Conservation (phyloP, 345 rosid genomes). For the Salix caprea region DNA sequence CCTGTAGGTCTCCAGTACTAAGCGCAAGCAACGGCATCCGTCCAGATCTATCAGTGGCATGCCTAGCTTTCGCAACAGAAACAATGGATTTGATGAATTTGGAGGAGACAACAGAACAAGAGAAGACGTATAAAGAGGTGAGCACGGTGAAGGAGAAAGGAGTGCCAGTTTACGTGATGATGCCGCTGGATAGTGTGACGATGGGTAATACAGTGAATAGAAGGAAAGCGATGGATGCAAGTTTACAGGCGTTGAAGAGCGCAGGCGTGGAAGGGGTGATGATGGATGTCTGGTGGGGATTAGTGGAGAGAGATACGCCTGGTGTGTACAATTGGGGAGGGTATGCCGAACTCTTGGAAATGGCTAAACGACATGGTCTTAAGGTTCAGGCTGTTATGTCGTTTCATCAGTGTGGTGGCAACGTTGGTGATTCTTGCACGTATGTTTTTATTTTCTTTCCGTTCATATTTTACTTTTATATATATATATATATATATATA, state of each 20-base stretch:
- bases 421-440: constrained; percentile 96
- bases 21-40: constrained; percentile 27
- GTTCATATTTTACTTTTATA: too few relatives aligned
- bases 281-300: constrained; percentile 99
- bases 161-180: constrained; percentile 96
- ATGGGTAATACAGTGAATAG: constrained; percentile 68
- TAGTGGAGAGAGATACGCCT: constrained; percentile 84
- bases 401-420: constrained; percentile 98
- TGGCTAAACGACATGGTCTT: constrained; percentile 85
- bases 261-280: constrained; percentile 95
- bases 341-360: constrained; percentile 70
- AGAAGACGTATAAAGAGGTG: constrained; percentile 29
- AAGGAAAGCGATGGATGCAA: constrained; percentile 91
- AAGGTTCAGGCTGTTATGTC: constrained; percentile 99
- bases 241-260: constrained; percentile 87
- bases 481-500: too few relatives aligned
- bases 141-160: constrained; percentile 32
- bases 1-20: constrained; percentile 49
- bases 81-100: constrained; percentile 12
- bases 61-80: constrained; percentile 51
- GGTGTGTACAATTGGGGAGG: constrained; percentile 96
- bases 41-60: constrained; percentile 62
- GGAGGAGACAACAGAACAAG: constrained; percentile 22
- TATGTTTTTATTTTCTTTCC: constrained; percentile 22
- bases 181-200: constrained; percentile 97